A percentile compares a stretch with the other conserved stretches of the same genome.
These are phyloP conservation scores for Tolypocladium guangdongense DNA, from an alignment of 2,329 filamentous ascomycete genomes.

Conservation along the genomic window DNA sequence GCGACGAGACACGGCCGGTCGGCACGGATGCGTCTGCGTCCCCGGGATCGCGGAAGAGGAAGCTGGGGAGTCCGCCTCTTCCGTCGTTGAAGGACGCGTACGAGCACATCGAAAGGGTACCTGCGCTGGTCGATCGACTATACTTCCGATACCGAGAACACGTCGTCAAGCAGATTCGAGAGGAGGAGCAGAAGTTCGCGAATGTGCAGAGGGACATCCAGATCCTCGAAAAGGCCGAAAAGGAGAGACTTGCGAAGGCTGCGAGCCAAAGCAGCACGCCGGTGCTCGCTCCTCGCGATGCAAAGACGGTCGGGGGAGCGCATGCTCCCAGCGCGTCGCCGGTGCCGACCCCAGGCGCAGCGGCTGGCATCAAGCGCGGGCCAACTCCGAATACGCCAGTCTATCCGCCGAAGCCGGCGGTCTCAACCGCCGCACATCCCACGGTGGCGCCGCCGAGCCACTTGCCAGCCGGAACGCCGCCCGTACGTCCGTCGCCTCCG, in stretches of 20 bases:
- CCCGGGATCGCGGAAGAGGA: constrained; percentile 60
- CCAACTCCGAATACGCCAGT: constrained; percentile 21
- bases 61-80: constrained; percentile 53
- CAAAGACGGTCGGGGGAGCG: constrained; percentile 13
- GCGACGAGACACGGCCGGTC: constrained; percentile 30
- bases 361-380: constrained; percentile 14
- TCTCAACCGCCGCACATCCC: constrained; percentile 9
- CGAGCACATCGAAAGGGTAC: constrained; percentile 57
- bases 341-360: constrained; percentile 8
- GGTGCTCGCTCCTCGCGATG: constrained; percentile 20
- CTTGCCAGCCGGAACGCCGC: constrained; percentile 14
- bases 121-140: constrained; percentile 59
- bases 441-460: constrained; percentile 17
- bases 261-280: constrained; percentile 24
- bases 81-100: constrained; percentile 56
- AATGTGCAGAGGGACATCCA: constrained; percentile 56
- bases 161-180: constrained; percentile 57
- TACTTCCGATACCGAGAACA: constrained; percentile 65
- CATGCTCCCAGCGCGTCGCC: constrained; percentile 14
- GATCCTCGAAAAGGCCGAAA: constrained; percentile 46
- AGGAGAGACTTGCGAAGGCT: constrained; percentile 24
- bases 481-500: constrained; percentile 16
- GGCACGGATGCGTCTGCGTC: constrained; percentile 34
- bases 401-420: constrained; percentile 22
- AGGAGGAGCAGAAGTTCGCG: constrained; percentile 60